These are phyloP conservation scores for Acmispon strigosus DNA, from an alignment of 306 rosid species.

Conservation along the genomic window DNA sequence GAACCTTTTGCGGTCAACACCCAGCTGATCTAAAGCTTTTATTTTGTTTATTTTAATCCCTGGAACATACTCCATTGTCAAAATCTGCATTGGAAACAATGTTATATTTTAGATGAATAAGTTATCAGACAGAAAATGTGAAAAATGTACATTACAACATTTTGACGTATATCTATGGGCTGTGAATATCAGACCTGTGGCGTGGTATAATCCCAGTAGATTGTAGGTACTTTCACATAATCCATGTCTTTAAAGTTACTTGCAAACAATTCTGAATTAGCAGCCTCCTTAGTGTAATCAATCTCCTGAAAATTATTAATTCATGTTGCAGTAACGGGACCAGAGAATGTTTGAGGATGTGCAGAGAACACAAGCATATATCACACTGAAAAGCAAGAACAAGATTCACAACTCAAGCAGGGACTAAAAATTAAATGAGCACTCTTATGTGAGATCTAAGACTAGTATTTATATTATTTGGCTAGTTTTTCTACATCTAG, in stretches of 20 bases:
- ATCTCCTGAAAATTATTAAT: slow-evolving; percentile 71
- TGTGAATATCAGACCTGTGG: slow-evolving; percentile 65
- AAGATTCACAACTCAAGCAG: neutral
- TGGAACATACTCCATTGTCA: slow-evolving; percentile 99
- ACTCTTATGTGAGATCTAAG: neutral
- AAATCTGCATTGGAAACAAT: slow-evolving; percentile 49
- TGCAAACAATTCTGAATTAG: slow-evolving; percentile 81
- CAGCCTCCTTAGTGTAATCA: slow-evolving; percentile 97
- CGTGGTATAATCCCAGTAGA: slow-evolving; percentile 87
- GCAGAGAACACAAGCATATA: neutral
- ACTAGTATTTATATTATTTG: neutral
- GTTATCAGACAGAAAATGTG: neutral
- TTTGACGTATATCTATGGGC: slow-evolving; percentile 1
- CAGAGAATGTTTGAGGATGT: neutral
- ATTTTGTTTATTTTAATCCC: slow-evolving; percentile 97
- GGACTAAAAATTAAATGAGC: neutral
- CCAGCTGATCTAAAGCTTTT: slow-evolving; percentile 92
- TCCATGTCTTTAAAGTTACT: slow-evolving; percentile 80
- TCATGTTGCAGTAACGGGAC: slow-evolving; percentile 14
- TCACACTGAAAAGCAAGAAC: slow-evolving; percentile 17
- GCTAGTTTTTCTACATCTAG: neutral
- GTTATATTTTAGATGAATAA: slow-evolving; percentile 3
- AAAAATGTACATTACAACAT: slow-evolving; percentile 1
- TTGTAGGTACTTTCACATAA: slow-evolving; percentile 84
- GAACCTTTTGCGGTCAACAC: slow-evolving; percentile 88